Evolutionary conservation across 2,329 filamentous ascomycete species (phyloP), one percentile per base, ranked within the genome.

Genomic region (Sporothrix luriei): DNA sequence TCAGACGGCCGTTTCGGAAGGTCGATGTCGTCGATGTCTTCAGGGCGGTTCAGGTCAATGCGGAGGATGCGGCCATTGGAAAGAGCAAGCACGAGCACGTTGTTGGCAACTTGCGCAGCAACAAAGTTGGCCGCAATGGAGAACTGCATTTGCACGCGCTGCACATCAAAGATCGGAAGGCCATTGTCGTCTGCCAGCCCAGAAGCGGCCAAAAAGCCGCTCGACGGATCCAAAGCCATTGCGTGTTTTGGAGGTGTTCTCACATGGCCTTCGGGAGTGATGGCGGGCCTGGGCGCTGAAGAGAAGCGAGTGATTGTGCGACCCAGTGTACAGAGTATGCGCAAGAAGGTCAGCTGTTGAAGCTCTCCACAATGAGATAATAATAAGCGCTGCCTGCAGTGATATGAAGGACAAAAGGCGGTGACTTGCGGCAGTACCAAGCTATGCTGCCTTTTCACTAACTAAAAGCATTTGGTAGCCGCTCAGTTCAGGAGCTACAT

Each of bases 21-120:
- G 79, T 99, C 95, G 78, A 99, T 97, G 80, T 99, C 92, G 81
- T 99, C 95, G 76, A 99, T 97, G 79, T 99, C 95, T 77, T 94
- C 92, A 6, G 95, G 91, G 76, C 90, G 92, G 79, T 97, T 93
- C 66, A 98, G 83, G 78, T 98, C 95, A 78, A 99, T 99, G 71
- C 95, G 89, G 71, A 99, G 83, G 73, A 99, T 95, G 75, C 94
- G 90, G 66, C 93, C 93, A 70, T 94, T 97, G 5, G 93, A 94
- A 49, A 99, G 86, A 52, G 95, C 95, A 66, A 99, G 84, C 26
- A 98, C 89, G 70, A 99, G 86, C 72, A 98, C 94, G 83, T 99
- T 97, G 80, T 99, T 98, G 73, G 94, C 94, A 69, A 98, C 94
- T 80, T 97, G 94, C 52, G 94, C 94, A 21, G 95, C 94, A 62